Conservation (phyloP, 208 protist species). For the Trypanosoma lewisi region DNA sequence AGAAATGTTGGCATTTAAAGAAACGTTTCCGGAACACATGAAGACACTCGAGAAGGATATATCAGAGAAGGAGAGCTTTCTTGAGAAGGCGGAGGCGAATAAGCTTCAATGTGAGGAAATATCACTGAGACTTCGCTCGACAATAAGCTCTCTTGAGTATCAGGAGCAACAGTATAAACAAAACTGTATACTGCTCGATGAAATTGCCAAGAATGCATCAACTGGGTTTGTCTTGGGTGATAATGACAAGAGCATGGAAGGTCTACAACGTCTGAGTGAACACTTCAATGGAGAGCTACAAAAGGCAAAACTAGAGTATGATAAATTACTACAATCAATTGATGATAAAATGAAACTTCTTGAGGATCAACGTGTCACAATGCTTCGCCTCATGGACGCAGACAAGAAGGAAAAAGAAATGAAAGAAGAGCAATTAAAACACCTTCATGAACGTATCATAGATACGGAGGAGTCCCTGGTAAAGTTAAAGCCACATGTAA, state of each 20-base stretch:
- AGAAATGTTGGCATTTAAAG: constrained; percentile 41
- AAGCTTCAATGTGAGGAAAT: constrained; percentile 36
- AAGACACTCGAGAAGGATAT: constrained; percentile 31
- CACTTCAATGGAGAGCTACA: constrained; percentile 28
- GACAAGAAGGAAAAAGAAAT: constrained; percentile 68
- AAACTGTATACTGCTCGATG: constrained; percentile 32
- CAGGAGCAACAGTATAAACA: constrained; percentile 49
- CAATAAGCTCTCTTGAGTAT: constrained; percentile 45
- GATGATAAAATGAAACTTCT: constrained; percentile 19
- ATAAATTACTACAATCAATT: constrained; percentile 5
- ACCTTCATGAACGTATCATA: constrained; percentile 10
- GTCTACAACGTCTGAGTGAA: constrained; percentile 28
- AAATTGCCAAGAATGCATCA: constrained; percentile 27
- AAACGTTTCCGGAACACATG: constrained; percentile 37
- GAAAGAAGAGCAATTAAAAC: constrained; percentile 30
- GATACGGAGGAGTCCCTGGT: constrained; percentile 11
- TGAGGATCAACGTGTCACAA: constrained; percentile 30
- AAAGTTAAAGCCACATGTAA: constrained; percentile 16
- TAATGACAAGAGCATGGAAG: constrained; percentile 47
- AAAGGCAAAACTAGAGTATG: constrained; percentile 6
- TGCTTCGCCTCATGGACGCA: constrained; percentile 44
- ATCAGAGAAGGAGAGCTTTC: constrained; percentile 26
- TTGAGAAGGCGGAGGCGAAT: constrained; percentile 29
- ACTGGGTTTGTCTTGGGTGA: constrained; percentile 37
- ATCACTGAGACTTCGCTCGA: constrained; percentile 32